Evolutionary conservation across 768 basidiomycete genomes (phyloP).

Genomic region (Tulasnella sp.): DNA sequence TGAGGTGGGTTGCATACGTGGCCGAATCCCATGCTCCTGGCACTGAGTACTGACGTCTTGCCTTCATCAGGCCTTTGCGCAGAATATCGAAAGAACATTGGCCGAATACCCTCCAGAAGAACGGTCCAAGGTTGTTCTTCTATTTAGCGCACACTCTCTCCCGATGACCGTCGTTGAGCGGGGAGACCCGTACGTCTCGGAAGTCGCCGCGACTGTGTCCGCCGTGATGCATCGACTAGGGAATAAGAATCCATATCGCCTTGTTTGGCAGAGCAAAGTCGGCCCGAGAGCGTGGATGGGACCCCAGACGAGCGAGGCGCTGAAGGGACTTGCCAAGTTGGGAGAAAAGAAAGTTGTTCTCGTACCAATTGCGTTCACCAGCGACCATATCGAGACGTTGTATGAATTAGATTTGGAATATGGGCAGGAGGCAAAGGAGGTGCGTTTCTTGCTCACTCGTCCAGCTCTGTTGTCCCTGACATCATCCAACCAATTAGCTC

Average conservation of each 20-base stretch:
- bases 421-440: conserved; percentile 83
- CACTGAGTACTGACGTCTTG: not conserved
- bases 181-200: conserved; percentile 93
- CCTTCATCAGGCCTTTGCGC: conserved; percentile 71
- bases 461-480: conserved; percentile 3
- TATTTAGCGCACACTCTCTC: conserved; percentile 96
- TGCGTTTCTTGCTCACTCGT: conserved; percentile 37
- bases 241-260: conserved; percentile 78
- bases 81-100: conserved; percentile 79
- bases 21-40: not conserved
- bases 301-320: conserved; percentile 86
- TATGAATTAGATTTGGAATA: conserved; percentile 97
- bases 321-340: conserved; percentile 56
- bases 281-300: conserved; percentile 99
- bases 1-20: conserved; percentile 57
- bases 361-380: conserved; percentile 96
- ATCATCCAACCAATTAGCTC: conserved; percentile 49
- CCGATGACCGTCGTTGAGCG: conserved; percentile 99
- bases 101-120: conserved; percentile 62
- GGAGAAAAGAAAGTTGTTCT: conserved; percentile 54
- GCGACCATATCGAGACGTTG: conserved; percentile 97
- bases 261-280: conserved; percentile 98
- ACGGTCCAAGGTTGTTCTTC: conserved; percentile 70
- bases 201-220: conserved; percentile 90
- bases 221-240: conserved; percentile 87